These are phyloP conservation scores for Gynandropsis gynandra DNA, from an alignment of 345 rosid species.

Conservation along the genomic window DNA sequence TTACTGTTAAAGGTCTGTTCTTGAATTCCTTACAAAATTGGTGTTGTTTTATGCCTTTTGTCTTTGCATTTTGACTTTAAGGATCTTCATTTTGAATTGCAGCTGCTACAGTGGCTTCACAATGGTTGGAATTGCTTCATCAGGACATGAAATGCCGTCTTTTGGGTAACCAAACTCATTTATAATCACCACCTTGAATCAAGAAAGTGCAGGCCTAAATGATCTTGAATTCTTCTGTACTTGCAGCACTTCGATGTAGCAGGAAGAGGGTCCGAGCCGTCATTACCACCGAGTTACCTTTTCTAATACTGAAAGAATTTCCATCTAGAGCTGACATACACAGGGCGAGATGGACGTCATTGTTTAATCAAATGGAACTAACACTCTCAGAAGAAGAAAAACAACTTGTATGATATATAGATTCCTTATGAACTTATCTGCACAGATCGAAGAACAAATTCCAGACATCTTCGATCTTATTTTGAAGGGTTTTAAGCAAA, in stretches of 20 bases:
- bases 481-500: neutral
- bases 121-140: conserved; percentile 85
- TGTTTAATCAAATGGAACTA: conserved; percentile 72
- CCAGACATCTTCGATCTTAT: neutral
- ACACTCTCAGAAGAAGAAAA: conserved; percentile 79
- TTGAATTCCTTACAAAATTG: neutral
- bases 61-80: conserved; percentile 2
- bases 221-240: conserved; percentile 16
- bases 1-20: conserved; percentile 29
- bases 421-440: neutral
- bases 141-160: conserved; percentile 89
- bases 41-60: neutral
- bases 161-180: conserved; percentile 40
- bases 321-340: conserved; percentile 47
- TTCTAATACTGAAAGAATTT: conserved; percentile 67
- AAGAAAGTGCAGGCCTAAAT: neutral
- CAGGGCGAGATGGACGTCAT: conserved; percentile 50
- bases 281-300: conserved; percentile 66
- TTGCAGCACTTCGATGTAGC: conserved; percentile 81
- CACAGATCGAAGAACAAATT: neutral
- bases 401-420: conserved; percentile 55
- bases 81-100: conserved; percentile 26
- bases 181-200: neutral
- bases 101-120: conserved; percentile 92
- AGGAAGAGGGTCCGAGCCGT: conserved; percentile 80